Conservation (phyloP, 805 yeast species). For the Candida adriatica region DNA sequence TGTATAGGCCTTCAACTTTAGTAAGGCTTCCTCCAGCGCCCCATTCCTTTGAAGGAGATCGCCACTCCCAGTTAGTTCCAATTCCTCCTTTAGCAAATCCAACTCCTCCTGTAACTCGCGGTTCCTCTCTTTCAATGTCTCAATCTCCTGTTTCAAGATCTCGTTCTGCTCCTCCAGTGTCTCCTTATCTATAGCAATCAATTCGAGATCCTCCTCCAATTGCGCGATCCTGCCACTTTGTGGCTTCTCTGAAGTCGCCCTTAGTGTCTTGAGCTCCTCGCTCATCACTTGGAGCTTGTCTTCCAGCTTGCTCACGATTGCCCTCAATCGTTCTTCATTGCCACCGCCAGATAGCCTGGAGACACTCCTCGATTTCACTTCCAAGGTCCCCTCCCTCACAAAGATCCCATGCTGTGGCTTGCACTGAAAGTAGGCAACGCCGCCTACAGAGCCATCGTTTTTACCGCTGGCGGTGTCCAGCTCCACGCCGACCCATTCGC, state of each 20-base stretch:
- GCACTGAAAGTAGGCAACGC: conserved; percentile 50
- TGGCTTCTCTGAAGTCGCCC: conserved; percentile 17
- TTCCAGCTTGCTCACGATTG: conserved; percentile 39
- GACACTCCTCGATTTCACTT: conserved; percentile 1
- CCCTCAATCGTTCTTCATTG: conserved; percentile 16
- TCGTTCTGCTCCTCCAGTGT: conserved; percentile 30
- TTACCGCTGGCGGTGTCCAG: conserved; percentile 73
- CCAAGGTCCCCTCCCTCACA: conserved; percentile 34
- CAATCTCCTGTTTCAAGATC: conserved; percentile 21
- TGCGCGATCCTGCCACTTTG: conserved; percentile 1
- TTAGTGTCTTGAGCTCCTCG: conserved; percentile 25
- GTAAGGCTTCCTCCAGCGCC: conserved; percentile 35
- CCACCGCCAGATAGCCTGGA: conserved; percentile 1
- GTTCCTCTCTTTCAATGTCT: conserved; percentile 6
- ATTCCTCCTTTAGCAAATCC: conserved; percentile 13
- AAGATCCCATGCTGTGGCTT: conserved; percentile 48
- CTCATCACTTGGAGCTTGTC: conserved; percentile 33
- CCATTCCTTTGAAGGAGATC: conserved; percentile 26
- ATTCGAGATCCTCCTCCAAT: conserved; percentile 27
- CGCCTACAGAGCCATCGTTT: conserved; percentile 71
- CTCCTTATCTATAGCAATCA: conserved; percentile 38
- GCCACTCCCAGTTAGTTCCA: conserved; percentile 10
- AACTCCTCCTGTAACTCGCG: conserved; percentile 5
- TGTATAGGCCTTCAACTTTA: conserved; percentile 26
- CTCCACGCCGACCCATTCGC: conserved; percentile 77